Conservation (phyloP, 2,329 filamentous ascomycete genomes). For the Apiospora pterosperma region DNA sequence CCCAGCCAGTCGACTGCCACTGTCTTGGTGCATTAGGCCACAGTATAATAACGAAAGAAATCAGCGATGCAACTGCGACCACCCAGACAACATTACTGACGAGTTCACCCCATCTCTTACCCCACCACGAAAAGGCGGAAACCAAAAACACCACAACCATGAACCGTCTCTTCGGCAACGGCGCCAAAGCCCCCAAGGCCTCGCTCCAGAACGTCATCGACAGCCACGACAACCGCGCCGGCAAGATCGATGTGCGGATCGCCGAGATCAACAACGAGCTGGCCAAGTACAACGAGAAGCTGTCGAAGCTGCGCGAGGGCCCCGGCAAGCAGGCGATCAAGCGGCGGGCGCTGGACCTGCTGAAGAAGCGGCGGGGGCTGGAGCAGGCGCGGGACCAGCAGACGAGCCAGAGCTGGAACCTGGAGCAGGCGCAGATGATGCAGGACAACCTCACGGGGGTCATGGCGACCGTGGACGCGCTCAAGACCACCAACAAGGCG, state of each 20-base stretch:
- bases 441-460: slow-evolving; percentile 98
- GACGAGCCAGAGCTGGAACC: slow-evolving; percentile 94
- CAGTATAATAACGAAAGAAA: neutral
- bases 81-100: neutral
- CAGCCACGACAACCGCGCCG: slow-evolving; percentile 64
- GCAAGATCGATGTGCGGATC: slow-evolving; percentile 2
- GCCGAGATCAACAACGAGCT: slow-evolving; percentile 76
- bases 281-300: slow-evolving; percentile 64
- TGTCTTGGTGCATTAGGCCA: neutral
- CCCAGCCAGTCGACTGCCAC: neutral
- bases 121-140: neutral
- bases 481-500: slow-evolving; percentile 95
- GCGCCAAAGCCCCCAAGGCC: slow-evolving; percentile 83
- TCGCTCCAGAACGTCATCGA: slow-evolving; percentile 69
- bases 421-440: slow-evolving; percentile 98
- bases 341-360: slow-evolving; percentile 89
- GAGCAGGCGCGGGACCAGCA: slow-evolving; percentile 92
- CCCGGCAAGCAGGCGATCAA: slow-evolving; percentile 91
- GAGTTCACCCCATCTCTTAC: neutral
- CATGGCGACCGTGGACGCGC: slow-evolving; percentile 96
- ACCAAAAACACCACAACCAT: slow-evolving; percentile 42
- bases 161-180: slow-evolving; percentile 94
- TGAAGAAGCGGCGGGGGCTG: slow-evolving; percentile 91
- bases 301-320: slow-evolving; percentile 79
- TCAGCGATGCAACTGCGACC: neutral